phyloP scores from a whole-genome alignment of 2,329 filamentous ascomycete species.

The Botryosphaeria dothidea region DNA sequence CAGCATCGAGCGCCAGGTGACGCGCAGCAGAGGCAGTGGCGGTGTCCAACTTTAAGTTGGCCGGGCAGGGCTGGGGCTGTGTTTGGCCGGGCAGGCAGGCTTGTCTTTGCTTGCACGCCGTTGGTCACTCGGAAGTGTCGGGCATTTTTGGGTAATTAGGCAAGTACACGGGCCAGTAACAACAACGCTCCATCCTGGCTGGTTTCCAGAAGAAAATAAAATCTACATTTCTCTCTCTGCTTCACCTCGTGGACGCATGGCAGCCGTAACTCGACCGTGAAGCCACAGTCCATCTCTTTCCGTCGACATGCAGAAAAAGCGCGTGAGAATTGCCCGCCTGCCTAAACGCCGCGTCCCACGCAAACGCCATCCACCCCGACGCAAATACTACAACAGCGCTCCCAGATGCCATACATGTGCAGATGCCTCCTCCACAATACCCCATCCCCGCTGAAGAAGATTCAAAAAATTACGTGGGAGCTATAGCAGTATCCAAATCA shows the following conservation, averaged over 20 bases:
- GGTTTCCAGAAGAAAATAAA: not conserved
- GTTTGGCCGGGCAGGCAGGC: not conserved
- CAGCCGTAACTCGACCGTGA: not conserved
- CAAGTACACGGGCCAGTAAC: not conserved
- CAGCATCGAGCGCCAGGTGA: not conserved
- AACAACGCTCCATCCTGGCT: not conserved
- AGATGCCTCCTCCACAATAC: constrained; percentile 11
- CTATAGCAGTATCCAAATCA: constrained; percentile 15
- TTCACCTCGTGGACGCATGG: constrained; percentile 6
- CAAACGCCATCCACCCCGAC: not conserved
- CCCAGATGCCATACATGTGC: constrained; percentile 16
- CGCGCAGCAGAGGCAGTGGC: not conserved
- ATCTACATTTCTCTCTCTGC: constrained; percentile 1
- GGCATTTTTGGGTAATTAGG: not conserved
- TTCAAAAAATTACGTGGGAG: constrained; percentile 18
- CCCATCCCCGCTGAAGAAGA: not conserved
- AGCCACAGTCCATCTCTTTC: not conserved
- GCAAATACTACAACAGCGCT: constrained; percentile 17
- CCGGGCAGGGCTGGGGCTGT: not conserved
- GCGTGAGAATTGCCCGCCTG: not conserved
- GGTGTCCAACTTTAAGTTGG: not conserved
- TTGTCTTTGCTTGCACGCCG: not conserved
- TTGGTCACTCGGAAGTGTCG: not conserved
- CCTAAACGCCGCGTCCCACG: constrained; percentile 9
- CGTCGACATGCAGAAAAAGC: not conserved